phyloP scores from a whole-genome alignment of 371 early-diverging fungal species.

The Massospora cicadina region DNA sequence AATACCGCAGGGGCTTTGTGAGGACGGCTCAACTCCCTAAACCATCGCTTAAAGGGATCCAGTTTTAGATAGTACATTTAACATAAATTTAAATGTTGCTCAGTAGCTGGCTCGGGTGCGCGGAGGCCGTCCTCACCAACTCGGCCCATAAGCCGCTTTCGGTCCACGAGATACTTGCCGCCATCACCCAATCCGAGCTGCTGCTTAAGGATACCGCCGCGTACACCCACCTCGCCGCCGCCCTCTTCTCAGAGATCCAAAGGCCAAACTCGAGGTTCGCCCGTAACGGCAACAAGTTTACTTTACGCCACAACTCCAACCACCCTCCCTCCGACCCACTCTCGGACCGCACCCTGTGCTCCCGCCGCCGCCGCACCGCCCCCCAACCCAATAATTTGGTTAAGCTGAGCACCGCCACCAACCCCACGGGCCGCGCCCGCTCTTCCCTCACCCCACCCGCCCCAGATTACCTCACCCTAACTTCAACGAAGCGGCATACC shows the following conservation, averaged over 20 bases:
- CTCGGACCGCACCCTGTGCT: neutral
- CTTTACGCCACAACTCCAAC: neutral
- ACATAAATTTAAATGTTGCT: no score
- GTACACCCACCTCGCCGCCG: conserved; percentile 2
- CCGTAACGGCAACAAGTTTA: conserved; percentile 10
- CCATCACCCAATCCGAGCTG: neutral
- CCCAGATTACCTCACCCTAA: neutral
- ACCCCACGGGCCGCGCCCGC: neutral
- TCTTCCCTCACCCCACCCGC: neutral
- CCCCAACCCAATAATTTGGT: neutral
- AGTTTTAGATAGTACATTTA: no score
- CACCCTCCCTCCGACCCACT: neutral
- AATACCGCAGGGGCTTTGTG: no score
- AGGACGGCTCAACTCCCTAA: no score
- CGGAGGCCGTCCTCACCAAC: conserved; percentile 5
- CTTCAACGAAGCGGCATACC: neutral
- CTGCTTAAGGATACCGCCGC: neutral
- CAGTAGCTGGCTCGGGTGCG: conserved; percentile 9
- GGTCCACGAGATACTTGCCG: conserved; percentile 8
- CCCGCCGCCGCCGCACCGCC: neutral
- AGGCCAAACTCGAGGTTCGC: conserved; percentile 7
- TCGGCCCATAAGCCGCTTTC: neutral
- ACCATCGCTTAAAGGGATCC: no score
- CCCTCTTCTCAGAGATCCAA: conserved; percentile 8
- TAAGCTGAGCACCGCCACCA: conserved; percentile 5